phyloP scores from a whole-genome alignment of 202 grass and related monocot genomes.

The Panicum virgatum region DNA sequence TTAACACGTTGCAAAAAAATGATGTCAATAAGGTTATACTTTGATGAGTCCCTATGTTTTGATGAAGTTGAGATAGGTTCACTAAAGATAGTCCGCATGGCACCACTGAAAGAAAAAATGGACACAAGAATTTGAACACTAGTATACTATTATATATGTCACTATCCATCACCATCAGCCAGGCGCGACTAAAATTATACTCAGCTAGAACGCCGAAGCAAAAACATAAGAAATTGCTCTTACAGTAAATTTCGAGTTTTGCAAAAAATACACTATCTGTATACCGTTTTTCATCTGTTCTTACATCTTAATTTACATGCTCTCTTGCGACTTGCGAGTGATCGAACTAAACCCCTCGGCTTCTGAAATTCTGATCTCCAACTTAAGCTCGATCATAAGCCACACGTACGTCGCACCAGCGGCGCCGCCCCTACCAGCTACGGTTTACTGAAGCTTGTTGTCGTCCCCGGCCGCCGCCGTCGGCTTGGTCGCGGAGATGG shows the following conservation, averaged over 20 bases:
- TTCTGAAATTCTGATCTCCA: slow-evolving; percentile 6
- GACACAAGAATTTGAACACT: too few species aligned
- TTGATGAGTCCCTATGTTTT: too few species aligned
- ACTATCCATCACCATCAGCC: not conserved
- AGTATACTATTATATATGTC: not conserved
- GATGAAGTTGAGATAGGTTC: too few species aligned
- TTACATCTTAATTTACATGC: slow-evolving; percentile 4
- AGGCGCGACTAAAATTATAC: not conserved
- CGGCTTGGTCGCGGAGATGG: slow-evolving; percentile 47
- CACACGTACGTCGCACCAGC: slow-evolving; percentile 1
- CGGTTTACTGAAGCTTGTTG: slow-evolving; percentile 34
- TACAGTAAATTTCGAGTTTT: not conserved
- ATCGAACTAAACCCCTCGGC: not conserved
- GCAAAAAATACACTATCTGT: not conserved
- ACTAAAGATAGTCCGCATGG: too few species aligned
- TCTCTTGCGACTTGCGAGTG: too few species aligned
- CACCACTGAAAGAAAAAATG: too few species aligned
- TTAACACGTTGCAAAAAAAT: too few species aligned
- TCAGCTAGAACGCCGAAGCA: not conserved
- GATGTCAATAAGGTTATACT: too few species aligned
- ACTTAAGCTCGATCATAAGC: not conserved
- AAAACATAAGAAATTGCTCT: not conserved
- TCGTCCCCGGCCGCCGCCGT: not conserved
- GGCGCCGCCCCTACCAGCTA: slow-evolving; percentile 29
- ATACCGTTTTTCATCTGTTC: not conserved